Evolutionary conservation across 164 flowering plant genomes (phyloP).

Genomic region (Buxus sempervirens): DNA sequence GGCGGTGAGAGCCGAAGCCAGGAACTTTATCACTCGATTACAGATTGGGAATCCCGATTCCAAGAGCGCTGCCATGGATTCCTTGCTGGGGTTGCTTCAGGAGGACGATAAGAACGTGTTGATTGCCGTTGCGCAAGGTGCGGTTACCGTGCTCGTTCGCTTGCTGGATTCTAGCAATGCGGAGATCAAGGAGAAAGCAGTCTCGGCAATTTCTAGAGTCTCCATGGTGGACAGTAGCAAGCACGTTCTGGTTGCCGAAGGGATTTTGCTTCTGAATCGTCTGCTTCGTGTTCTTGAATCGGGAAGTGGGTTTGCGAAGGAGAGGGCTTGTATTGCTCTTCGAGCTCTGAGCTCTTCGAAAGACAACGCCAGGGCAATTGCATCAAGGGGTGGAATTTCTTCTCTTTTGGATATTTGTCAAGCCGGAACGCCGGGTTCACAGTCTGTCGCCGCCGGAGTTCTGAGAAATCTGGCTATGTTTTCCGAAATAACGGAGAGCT

Average conservation of each 20-base stretch:
- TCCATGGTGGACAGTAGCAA: slow-evolving; percentile 55
- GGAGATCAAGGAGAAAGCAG: slow-evolving; percentile 72
- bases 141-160: slow-evolving; percentile 65
- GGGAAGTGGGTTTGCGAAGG: slow-evolving; percentile 55
- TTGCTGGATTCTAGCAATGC: slow-evolving; percentile 4
- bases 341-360: slow-evolving; percentile 46
- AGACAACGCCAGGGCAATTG: slow-evolving; percentile 64
- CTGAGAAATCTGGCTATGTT: slow-evolving; percentile 65
- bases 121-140: slow-evolving; percentile 83
- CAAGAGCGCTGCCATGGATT: slow-evolving; percentile 62
- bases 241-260: slow-evolving; percentile 50
- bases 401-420: slow-evolving; percentile 55
- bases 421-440: slow-evolving; percentile 59
- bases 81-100: slow-evolving; percentile 42
- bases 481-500: slow-evolving; percentile 52
- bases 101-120: slow-evolving; percentile 85
- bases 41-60: slow-evolving; percentile 80
- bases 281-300: slow-evolving; percentile 54
- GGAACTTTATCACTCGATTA: slow-evolving; percentile 67
- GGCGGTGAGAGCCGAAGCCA: slow-evolving; percentile 36
- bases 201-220: slow-evolving; percentile 68
- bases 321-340: slow-evolving; percentile 51
- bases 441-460: slow-evolving; percentile 75
- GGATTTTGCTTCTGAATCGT: slow-evolving; percentile 44
- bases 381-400: slow-evolving; percentile 59